Evolutionary conservation across 192 early-diverging fungal genomes (phyloP), one percentile per base, ranked within the genome.

Genomic region (Physocladia obscura): DNA sequence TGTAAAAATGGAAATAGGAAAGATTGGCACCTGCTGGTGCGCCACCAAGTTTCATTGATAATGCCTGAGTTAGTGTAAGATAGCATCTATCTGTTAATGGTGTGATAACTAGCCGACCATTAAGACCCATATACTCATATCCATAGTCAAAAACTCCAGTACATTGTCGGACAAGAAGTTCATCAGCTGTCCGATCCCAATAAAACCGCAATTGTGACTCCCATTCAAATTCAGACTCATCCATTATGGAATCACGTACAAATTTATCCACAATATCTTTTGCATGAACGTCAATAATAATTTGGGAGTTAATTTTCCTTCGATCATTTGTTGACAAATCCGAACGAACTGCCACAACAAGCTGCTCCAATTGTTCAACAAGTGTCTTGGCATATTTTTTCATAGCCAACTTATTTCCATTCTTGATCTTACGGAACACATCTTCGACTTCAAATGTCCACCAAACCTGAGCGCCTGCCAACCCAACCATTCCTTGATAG

Each of bases 401-500:
- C 84, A 85, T 85, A 0, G 84, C 84, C 4, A 85, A 67, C 69
- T 85, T 85, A 71, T 82, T 82, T 35, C 84, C 84, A n/a, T 52
- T 37, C 50, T 81, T 81, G 73, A 85, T 85, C 55, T 85, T 85
- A 8, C 68, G 56, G 57, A 85, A 85, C 0, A 84, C 85, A 61
- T 87, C 85, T 37, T 87, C 85, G 0, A 87, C 86, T 56, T 87
- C 86, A 83, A 85, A 87, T 27, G 86, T 87, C 86, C 86, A 87
- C 86, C 86, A 87, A 3, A 87, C 86, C 57, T 87, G 86, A n/a
- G 80, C 76, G 2, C 86, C 82, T 37, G 82, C 82, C 2, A 87
- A 69, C 3, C 77, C 77, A 13, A 87, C 86, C 69, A 70, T 70
- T 21, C 86, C 86, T 57, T 84, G 84, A 60, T 87, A 84, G 1